These are phyloP conservation scores for Phytophthora nicotianae DNA, from an alignment of 352 stramenopile genomes.

Conservation along the genomic window DNA sequence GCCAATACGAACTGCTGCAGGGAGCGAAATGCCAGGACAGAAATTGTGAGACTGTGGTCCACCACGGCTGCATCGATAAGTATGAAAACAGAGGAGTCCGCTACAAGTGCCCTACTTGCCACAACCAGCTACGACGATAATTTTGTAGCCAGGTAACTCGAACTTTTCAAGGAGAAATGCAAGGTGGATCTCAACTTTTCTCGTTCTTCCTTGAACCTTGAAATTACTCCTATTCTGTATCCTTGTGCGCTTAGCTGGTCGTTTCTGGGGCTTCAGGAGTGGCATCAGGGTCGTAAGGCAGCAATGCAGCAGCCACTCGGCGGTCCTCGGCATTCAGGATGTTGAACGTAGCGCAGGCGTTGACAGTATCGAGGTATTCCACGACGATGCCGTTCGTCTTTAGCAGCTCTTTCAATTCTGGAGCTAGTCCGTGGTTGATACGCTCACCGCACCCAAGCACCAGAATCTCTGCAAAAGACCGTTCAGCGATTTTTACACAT, in stretches of 20 bases:
- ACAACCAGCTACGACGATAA: conserved; percentile 47
- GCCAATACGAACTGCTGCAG: conserved; percentile 76
- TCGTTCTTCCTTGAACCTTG: too few species aligned
- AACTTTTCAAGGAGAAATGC: background rate
- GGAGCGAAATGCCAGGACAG: conserved; percentile 45
- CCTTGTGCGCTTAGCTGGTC: conserved; percentile 11
- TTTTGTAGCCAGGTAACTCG: background rate
- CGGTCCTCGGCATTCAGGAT: conserved; percentile 92
- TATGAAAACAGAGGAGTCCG: conserved; percentile 62
- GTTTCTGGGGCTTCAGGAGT: conserved; percentile 7
- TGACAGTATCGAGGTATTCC: conserved; percentile 85
- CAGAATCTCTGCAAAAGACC: conserved; percentile 61
- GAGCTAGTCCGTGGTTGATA: conserved; percentile 64
- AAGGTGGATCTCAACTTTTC: conserved; percentile 12
- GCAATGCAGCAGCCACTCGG: conserved; percentile 76
- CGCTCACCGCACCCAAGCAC: conserved; percentile 76
- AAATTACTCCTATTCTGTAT: background rate
- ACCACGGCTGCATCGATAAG: conserved; percentile 65
- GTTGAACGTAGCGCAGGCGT: conserved; percentile 91
- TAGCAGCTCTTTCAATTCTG: conserved; percentile 73
- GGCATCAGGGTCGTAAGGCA: conserved; percentile 66
- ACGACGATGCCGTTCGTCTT: conserved; percentile 87
- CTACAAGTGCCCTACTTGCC: conserved; percentile 66
- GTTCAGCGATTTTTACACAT: background rate
- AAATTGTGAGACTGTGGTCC: conserved; percentile 52